Conservation (phyloP, 352 stramenopile species). For the Phytophthora idaei region DNA sequence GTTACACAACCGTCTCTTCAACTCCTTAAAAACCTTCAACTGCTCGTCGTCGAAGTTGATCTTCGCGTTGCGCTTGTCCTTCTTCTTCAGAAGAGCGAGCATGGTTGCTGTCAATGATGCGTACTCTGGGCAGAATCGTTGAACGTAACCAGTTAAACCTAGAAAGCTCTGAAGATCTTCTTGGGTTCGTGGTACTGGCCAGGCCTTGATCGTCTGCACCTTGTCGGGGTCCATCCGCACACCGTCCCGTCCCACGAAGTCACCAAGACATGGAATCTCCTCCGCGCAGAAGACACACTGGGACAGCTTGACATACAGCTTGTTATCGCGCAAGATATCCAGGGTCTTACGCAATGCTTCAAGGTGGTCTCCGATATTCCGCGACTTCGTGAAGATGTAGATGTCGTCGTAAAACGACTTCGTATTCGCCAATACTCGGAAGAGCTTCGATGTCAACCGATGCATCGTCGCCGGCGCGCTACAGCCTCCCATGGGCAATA, state of each 20-base stretch:
- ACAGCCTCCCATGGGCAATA: conserved; percentile 6
- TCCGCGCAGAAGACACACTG: conserved; percentile 11
- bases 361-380: conserved; percentile 5
- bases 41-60: background rate
- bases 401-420: conserved; percentile 18
- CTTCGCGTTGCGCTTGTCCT: conserved; percentile 3
- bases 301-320: conserved; percentile 17
- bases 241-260: conserved; percentile 4
- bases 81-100: conserved; percentile 3
- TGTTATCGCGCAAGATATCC: conserved; percentile 5
- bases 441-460: conserved; percentile 10
- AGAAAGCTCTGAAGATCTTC: conserved; percentile 12
- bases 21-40: background rate
- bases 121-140: conserved; percentile 7
- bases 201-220: conserved; percentile 15
- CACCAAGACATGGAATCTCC: conserved; percentile 2
- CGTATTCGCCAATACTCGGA: conserved; percentile 1
- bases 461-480: conserved; percentile 8
- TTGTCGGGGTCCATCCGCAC: conserved; percentile 13
- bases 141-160: conserved; percentile 3
- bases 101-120: background rate
- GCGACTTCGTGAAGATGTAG: conserved; percentile 3
- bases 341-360: conserved; percentile 5
- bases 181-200: conserved; percentile 2
- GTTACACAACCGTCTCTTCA: background rate